Percentiles rank a stretch among this genome's conserved stretches.
phyloP scores from a whole-genome alignment of 2,329 filamentous ascomycete species.

The Fusarium xyrophilum region DNA sequence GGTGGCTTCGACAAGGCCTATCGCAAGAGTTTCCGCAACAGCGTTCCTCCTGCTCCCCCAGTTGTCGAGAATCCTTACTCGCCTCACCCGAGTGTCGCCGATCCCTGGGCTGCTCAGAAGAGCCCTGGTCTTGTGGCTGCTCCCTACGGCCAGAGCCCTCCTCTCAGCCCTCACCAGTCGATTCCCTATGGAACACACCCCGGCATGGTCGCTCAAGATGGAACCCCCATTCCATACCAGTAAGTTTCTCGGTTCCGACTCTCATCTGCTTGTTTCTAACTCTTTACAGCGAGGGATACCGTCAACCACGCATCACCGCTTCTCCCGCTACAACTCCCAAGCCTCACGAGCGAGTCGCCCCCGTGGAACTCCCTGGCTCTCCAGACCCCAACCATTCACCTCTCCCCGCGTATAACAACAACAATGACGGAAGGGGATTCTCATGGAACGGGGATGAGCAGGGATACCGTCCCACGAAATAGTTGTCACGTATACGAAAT shows the following conservation, averaged over 20 bases:
- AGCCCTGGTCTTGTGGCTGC: slow-evolving; percentile 36
- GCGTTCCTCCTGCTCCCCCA: slow-evolving; percentile 10
- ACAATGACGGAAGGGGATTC: slow-evolving; percentile 28
- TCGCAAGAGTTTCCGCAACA: slow-evolving; percentile 38
- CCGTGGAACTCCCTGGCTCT: slow-evolving; percentile 48
- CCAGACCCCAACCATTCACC: slow-evolving; percentile 44
- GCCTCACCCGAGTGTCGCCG: slow-evolving; percentile 23
- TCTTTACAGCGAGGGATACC: slow-evolving; percentile 15
- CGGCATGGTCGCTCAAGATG: slow-evolving; percentile 33
- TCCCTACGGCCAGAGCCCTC: slow-evolving; percentile 43
- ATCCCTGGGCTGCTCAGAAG: slow-evolving; percentile 33
- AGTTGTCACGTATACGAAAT: not conserved
- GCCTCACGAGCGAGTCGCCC: slow-evolving; percentile 28
- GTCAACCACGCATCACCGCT: slow-evolving; percentile 24
- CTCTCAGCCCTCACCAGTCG: slow-evolving; percentile 46
- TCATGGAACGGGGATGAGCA: slow-evolving; percentile 46
- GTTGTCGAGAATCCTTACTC: slow-evolving; percentile 30
- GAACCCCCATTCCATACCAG: slow-evolving; percentile 39
- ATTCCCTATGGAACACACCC: slow-evolving; percentile 32
- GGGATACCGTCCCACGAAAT: slow-evolving; percentile 37
- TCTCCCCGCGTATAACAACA: slow-evolving; percentile 44
- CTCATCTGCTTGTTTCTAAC: not conserved
- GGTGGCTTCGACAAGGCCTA: slow-evolving; percentile 43
- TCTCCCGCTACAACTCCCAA: slow-evolving; percentile 28
- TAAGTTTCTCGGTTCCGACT: slow-evolving; percentile 27